Evolutionary conservation across 371 early-diverging fungal genomes (phyloP).

Genomic region (Mucor saturninus): DNA sequence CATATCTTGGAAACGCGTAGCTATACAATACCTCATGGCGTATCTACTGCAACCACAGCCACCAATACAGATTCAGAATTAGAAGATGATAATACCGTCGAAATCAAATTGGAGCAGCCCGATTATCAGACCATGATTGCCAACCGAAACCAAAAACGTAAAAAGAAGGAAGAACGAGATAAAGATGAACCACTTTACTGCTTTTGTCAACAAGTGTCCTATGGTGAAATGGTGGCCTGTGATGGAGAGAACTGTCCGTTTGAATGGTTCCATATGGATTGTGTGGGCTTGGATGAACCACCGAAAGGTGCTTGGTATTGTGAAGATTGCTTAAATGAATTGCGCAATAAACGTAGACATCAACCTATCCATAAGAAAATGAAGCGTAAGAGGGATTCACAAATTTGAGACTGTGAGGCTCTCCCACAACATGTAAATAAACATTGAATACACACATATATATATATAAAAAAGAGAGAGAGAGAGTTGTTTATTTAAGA

Average conservation of each 20-base stretch:
- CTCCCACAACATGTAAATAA: too few species aligned
- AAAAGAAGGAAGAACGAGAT: constrained; percentile 42
- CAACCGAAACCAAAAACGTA: constrained; percentile 36
- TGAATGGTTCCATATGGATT: constrained; percentile 97
- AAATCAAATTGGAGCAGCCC: constrained; percentile 11
- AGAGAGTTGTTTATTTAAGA: neutral
- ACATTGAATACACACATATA: neutral
- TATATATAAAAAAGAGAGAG: neutral
- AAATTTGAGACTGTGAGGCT: neutral
- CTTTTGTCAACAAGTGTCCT: constrained; percentile 94
- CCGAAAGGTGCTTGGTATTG: constrained; percentile 96
- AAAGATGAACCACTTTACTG: constrained; percentile 90
- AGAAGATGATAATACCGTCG: constrained; percentile 32
- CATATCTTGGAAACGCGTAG: constrained; percentile 9
- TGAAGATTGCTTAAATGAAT: constrained; percentile 67
- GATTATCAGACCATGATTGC: constrained; percentile 29
- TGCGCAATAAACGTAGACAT: constrained; percentile 37
- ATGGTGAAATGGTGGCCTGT: constrained; percentile 97
- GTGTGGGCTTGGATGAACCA: constrained; percentile 83
- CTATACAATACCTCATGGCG: constrained; percentile 29
- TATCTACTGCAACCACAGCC: neutral
- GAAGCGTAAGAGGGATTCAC: constrained; percentile 26
- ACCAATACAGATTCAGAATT: constrained; percentile 19
- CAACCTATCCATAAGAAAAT: constrained; percentile 16
- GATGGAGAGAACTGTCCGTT: constrained; percentile 81